Evolutionary conservation across 805 yeast species (phyloP).

Genomic region (Jamesozyma rosinii): DNA sequence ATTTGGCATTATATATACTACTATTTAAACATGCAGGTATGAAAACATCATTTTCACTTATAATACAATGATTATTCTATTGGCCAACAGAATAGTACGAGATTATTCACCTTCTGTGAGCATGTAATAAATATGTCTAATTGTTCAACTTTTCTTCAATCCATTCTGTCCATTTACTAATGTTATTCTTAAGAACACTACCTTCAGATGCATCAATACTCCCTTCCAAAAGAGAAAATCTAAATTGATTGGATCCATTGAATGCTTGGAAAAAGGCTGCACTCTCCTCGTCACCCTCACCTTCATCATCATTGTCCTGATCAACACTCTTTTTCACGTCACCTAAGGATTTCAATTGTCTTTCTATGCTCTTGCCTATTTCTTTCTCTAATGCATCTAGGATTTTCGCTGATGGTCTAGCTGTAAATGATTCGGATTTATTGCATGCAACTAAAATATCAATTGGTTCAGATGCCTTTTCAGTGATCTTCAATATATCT

Average conservation of each 20-base stretch:
- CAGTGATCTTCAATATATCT: slow-evolving; percentile 53
- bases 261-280: slow-evolving; percentile 32
- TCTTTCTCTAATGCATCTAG: slow-evolving; percentile 52
- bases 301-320: slow-evolving; percentile 21
- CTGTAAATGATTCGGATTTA: slow-evolving; percentile 76
- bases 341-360: slow-evolving; percentile 38
- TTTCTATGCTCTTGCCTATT: slow-evolving; percentile 43
- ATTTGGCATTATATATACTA: too few relatives aligned
- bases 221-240: slow-evolving; percentile 63
- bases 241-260: slow-evolving; percentile 35
- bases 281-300: slow-evolving; percentile 11
- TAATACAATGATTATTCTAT: too few relatives aligned
- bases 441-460: slow-evolving; percentile 74
- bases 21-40: too few relatives aligned
- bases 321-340: slow-evolving; percentile 30
- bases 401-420: slow-evolving; percentile 60
- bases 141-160: slow-evolving; percentile 41
- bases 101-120: too few relatives aligned
- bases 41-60: too few relatives aligned
- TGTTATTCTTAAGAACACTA: slow-evolving; percentile 50
- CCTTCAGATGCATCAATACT: slow-evolving; percentile 65
- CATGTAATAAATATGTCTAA: background rate
- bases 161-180: slow-evolving; percentile 67
- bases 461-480: slow-evolving; percentile 50
- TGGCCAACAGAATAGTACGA: too few relatives aligned